phyloP scores from a whole-genome alignment of 2,329 filamentous ascomycete species.

The Fonsecaea multimorphosa region DNA sequence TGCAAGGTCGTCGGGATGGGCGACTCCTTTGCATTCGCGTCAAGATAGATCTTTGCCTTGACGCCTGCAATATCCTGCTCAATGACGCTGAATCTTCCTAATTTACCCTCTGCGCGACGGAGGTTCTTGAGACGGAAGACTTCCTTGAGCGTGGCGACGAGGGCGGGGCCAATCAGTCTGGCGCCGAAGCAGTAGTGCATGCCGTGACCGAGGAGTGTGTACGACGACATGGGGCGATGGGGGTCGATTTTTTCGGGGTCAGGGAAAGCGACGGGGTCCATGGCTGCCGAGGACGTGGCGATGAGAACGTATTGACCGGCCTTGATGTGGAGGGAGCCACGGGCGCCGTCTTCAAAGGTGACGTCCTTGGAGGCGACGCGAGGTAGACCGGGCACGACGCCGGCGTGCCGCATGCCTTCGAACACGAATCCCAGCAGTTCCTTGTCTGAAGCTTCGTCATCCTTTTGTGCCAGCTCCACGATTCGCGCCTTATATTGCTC shows the following conservation, averaged over 20 bases:
- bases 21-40: constrained; percentile 55
- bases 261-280: constrained; percentile 47
- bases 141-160: constrained; percentile 53
- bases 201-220: constrained; percentile 50
- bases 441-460: constrained; percentile 49
- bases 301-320: constrained; percentile 52
- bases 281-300: constrained; percentile 42
- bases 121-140: constrained; percentile 55
- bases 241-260: constrained; percentile 51
- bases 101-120: constrained; percentile 46
- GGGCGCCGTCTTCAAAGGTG: constrained; percentile 53
- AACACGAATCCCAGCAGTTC: constrained; percentile 62
- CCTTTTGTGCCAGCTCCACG: constrained; percentile 55
- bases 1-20: constrained; percentile 53
- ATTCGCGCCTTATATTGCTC: constrained; percentile 60
- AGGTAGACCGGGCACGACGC: constrained; percentile 60
- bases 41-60: constrained; percentile 57
- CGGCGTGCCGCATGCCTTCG: constrained; percentile 62
- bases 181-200: constrained; percentile 52
- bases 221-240: constrained; percentile 49
- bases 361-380: constrained; percentile 55
- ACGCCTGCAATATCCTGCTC: constrained; percentile 57
- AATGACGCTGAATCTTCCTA: constrained; percentile 51
- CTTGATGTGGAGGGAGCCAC: constrained; percentile 56
- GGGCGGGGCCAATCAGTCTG: constrained; percentile 47